Base-by-base conservation (phyloP, 139 green algal genomes). In the Marvania coccoides region DNA sequence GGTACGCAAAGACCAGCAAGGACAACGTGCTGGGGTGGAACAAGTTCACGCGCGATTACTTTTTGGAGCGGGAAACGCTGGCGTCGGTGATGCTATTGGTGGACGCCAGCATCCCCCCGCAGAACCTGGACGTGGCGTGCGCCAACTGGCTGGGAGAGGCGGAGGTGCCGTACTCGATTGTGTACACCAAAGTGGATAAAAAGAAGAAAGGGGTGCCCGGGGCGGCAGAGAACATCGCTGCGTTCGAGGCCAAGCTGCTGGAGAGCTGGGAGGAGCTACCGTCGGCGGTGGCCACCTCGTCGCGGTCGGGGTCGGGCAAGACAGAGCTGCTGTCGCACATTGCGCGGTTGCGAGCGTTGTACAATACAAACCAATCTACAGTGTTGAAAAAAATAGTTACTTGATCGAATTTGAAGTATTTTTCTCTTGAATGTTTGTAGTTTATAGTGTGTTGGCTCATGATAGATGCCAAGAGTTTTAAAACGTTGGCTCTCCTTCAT, bases 41-140 rank as follows among this genome's bases (percentile, higher is more conserved):
- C 26, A 30, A 58, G 0, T 97, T 97, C 75, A 97, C 91, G 5
- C 84, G 87, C 45, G 78, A 87, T 24, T 98, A 95, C 76, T 94
- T 98, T 57, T 23, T 67, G 13, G 54, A 85, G n/a, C 75, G 92
- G 36, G 58, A 73, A 15, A 95, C 76, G 13, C 81, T 98, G 24
- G 84, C 81, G 2, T 84, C 87, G 68, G 93, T 98, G n/a, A 67
- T 98, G 38, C 77, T 98, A 62, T 83, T 98, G 40, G 75, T 98
- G 24, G 92, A 98, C 65, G 76, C 76, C 8, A 87, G 62, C 69
- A 90, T 98, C 53, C 81, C 87, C 3, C 87, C 90, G 0, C 88
- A 91, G 59, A 15, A 57, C 0, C 62, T 90, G 0, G 92, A 97
- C 70, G 31, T 97, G 24, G 76, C 91, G 34, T 93, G 87, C 48